Percentiles rank a stretch among this genome's conserved stretches.
These are phyloP conservation scores for Jacaranda copaia DNA, from an alignment of 257 asterid genomes.

Conservation along the genomic window DNA sequence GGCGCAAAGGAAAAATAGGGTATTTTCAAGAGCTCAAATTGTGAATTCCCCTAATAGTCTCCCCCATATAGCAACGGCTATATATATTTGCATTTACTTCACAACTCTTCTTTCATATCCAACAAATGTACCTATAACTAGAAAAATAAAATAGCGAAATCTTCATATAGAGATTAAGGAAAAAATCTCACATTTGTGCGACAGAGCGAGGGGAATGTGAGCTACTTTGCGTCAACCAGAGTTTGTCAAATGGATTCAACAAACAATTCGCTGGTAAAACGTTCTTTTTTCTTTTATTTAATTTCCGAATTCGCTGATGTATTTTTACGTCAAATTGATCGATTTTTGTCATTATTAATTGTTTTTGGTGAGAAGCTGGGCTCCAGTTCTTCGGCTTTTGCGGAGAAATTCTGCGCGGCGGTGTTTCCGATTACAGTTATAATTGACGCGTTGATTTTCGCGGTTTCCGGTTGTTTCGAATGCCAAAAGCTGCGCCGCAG, in stretches of 20 bases:
- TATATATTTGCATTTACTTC: too few relatives aligned
- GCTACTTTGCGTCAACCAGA: background rate
- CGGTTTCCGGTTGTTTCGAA: constrained; percentile 53
- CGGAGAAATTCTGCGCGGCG: constrained; percentile 59
- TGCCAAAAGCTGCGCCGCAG: constrained; percentile 18
- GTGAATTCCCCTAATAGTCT: too few relatives aligned
- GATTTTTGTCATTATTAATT: background rate
- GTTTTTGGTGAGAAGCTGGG: constrained; percentile 27
- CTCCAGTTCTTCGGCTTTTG: constrained; percentile 46
- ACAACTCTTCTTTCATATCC: too few relatives aligned
- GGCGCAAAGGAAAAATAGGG: too few relatives aligned
- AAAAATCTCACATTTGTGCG: too few relatives aligned
- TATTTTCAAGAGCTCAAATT: too few relatives aligned
- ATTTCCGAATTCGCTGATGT: background rate
- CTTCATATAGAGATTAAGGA: too few relatives aligned
- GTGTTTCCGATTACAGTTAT: constrained; percentile 52
- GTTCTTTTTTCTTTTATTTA: background rate
- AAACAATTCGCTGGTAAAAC: background rate
- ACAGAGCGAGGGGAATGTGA: too few relatives aligned
- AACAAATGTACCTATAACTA: too few relatives aligned
- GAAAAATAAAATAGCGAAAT: too few relatives aligned
- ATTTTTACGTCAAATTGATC: background rate
- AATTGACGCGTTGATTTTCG: constrained; percentile 49
- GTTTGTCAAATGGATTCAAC: background rate
- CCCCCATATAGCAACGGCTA: too few relatives aligned